Percentiles rank a stretch among this genome's conserved stretches.
These are phyloP conservation scores for Juglanconis oblonga DNA, from an alignment of 2,329 filamentous ascomycete species.

Conservation along the genomic window DNA sequence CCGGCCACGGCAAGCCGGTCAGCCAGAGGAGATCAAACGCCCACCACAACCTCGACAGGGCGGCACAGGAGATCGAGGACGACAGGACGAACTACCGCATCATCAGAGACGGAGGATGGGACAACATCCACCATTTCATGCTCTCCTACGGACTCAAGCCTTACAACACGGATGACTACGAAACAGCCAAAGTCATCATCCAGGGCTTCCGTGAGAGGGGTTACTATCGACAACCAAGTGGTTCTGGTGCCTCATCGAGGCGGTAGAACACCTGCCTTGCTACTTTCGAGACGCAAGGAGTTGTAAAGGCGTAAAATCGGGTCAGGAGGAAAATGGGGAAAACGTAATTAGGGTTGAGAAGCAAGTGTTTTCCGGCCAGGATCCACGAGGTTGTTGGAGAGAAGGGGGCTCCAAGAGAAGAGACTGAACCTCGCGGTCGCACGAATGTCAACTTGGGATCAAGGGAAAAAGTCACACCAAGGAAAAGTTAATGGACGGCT, in stretches of 20 bases:
- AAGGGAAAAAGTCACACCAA: not conserved
- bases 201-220: constrained; percentile 18
- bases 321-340: not conserved
- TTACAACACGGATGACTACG: constrained; percentile 18
- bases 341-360: not conserved
- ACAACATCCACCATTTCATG: constrained; percentile 20
- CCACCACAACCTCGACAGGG: constrained; percentile 19
- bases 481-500: not conserved
- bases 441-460: not conserved
- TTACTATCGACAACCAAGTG: constrained; percentile 14
- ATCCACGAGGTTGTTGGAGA: not conserved
- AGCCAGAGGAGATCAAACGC: constrained; percentile 16
- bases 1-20: constrained; percentile 7
- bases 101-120: constrained; percentile 17
- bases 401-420: not conserved
- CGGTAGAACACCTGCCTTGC: not conserved
- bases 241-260: constrained; percentile 4
- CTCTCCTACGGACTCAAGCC: constrained; percentile 18
- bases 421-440: constrained; percentile 11
- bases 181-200: constrained; percentile 18
- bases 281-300: not conserved
- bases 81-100: constrained; percentile 19
- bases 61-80: constrained; percentile 13
- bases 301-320: not conserved
- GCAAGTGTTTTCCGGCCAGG: not conserved